Conservation (phyloP, 805 yeast genomes). For the Lipomyces mesembrius region DNA sequence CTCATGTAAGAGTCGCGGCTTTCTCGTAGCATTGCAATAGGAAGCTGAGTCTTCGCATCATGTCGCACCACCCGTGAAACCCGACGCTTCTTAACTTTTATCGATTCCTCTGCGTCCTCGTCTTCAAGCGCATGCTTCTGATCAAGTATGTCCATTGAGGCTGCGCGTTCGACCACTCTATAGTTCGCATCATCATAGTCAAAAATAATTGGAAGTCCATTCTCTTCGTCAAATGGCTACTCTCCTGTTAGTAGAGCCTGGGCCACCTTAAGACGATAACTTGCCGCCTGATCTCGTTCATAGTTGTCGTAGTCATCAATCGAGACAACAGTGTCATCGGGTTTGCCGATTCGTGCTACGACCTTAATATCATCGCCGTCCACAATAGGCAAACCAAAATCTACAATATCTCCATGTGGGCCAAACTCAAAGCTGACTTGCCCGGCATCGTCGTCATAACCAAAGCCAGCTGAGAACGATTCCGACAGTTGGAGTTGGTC, state of each 20-base stretch:
- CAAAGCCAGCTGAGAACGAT: conserved; percentile 9
- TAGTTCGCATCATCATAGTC: conserved; percentile 9
- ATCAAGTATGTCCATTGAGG: not conserved
- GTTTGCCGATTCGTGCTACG: not conserved
- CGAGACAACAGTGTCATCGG: not conserved
- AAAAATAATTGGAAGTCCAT: conserved; percentile 1
- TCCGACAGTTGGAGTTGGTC: conserved; percentile 3
- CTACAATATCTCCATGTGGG: conserved; percentile 25
- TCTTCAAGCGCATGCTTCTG: conserved; percentile 5
- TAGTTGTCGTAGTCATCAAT: not conserved
- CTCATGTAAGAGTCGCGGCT: conserved; percentile 15
- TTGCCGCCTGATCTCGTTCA: not conserved
- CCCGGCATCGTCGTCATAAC: conserved; percentile 32
- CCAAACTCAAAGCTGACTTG: conserved; percentile 31
- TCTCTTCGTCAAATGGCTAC: not conserved
- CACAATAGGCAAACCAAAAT: not conserved
- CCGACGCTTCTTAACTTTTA: conserved; percentile 1
- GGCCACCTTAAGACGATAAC: not conserved
- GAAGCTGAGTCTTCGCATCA: conserved; percentile 15
- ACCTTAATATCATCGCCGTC: not conserved
- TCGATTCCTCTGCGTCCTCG: not conserved
- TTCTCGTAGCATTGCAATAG: conserved; percentile 8
- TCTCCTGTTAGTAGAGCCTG: not conserved
- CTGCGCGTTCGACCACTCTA: not conserved
- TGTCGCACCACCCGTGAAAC: not conserved